These are phyloP conservation scores for Cyathus pygmaeus DNA, from an alignment of 1,284 basidiomycete genomes.

Conservation along the genomic window DNA sequence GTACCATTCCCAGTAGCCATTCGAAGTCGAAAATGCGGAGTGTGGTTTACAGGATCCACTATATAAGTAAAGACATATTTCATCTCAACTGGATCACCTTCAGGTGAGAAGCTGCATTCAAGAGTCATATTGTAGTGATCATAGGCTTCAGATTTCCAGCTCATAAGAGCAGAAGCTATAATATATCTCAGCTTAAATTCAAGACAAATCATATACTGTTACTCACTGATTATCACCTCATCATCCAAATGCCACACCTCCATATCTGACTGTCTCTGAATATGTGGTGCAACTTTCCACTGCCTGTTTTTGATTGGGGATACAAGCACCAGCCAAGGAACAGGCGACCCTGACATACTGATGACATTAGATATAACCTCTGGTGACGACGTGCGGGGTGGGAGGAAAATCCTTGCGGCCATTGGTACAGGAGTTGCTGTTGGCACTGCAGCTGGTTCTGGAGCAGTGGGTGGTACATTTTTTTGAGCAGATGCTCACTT, in stretches of 20 bases:
- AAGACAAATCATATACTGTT: not conserved
- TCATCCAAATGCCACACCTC: slow-evolving; percentile 6
- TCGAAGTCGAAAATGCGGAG: slow-evolving; percentile 1
- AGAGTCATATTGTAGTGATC: slow-evolving; percentile 18
- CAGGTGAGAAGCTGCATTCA: not conserved
- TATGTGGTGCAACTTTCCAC: not conserved
- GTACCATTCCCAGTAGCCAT: slow-evolving; percentile 12
- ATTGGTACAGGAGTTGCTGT: no score
- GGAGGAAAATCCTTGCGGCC: no score
- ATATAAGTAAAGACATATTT: slow-evolving; percentile 23
- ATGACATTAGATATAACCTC: no score
- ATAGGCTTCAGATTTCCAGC: slow-evolving; percentile 20
- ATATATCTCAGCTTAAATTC: slow-evolving; percentile 2
- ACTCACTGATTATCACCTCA: slow-evolving; percentile 15
- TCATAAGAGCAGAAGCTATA: slow-evolving; percentile 6
- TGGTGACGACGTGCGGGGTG: no score
- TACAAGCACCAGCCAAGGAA: not conserved
- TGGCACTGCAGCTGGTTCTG: no score
- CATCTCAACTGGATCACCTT: not conserved
- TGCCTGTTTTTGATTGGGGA: not conserved
- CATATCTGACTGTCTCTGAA: not conserved
- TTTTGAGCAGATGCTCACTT: no score
- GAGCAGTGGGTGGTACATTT: no score
- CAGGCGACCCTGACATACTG: not conserved
- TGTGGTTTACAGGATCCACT: slow-evolving; percentile 11